Percentiles rank a stretch among this genome's conserved stretches.
Evolutionary conservation across 1,284 basidiomycete species (phyloP).

Genomic region (Melampsora medusae): DNA sequence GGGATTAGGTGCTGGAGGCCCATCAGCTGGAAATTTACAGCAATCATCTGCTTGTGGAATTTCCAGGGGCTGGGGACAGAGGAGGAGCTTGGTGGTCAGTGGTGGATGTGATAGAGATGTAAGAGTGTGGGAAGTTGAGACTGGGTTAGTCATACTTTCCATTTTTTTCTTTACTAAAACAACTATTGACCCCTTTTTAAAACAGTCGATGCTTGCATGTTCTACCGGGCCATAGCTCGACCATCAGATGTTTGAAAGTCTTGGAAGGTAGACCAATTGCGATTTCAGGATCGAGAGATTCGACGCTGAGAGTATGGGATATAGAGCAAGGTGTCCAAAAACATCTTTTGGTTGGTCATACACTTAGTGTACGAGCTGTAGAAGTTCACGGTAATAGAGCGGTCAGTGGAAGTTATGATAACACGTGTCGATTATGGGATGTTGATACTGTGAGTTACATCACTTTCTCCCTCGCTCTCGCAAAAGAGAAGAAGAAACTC

Average conservation of each 20-base stretch:
- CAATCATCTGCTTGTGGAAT: conserved; percentile 66
- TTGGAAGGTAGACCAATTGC: conserved; percentile 82
- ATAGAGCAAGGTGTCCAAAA: conserved; percentile 72
- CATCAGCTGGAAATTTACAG: conserved; percentile 51
- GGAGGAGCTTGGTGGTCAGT: conserved; percentile 73
- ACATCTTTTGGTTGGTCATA: conserved; percentile 74
- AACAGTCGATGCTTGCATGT: conserved; percentile 73
- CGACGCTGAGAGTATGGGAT: conserved; percentile 88
- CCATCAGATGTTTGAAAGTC: conserved; percentile 85
- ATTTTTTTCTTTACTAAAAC: not conserved
- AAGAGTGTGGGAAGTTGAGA: conserved; percentile 83
- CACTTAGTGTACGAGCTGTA: conserved; percentile 77
- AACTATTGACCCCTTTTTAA: not conserved
- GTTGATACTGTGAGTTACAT: conserved; percentile 32
- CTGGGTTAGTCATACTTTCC: conserved; percentile 63
- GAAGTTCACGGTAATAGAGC: conserved; percentile 78
- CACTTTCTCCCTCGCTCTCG: not conserved
- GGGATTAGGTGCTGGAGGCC: conserved; percentile 52
- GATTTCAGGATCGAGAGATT: conserved; percentile 83
- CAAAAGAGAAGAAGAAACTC: not conserved
- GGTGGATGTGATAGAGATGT: conserved; percentile 88
- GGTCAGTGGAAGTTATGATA: conserved; percentile 87
- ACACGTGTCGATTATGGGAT: conserved; percentile 63
- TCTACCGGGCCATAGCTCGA: conserved; percentile 81
- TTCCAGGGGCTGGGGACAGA: conserved; percentile 67